Percentiles rank a stretch among this genome's conserved stretches.
Evolutionary conservation across 257 asterid genomes (phyloP).

Genomic region (Fraxinus pennsylvanica): DNA sequence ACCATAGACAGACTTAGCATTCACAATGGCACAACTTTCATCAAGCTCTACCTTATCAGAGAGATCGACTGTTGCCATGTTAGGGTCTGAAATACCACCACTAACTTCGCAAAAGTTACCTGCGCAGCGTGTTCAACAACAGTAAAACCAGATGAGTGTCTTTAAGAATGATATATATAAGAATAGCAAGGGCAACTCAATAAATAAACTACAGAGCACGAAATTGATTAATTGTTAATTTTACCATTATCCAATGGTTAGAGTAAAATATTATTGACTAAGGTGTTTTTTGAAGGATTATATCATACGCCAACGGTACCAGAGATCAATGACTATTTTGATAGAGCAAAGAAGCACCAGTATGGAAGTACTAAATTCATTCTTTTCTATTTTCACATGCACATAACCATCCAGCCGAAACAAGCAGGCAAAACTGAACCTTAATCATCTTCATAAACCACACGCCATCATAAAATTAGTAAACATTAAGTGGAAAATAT

Average conservation of each 20-base stretch:
- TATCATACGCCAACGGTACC: neutral
- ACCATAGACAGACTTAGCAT: conserved; percentile 25
- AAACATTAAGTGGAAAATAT: conserved; percentile 18
- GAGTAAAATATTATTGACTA: neutral
- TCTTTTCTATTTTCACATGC: neutral
- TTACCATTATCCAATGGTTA: neutral
- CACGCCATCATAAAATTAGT: conserved; percentile 6
- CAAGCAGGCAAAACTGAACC: neutral
- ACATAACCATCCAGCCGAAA: neutral
- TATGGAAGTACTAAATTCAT: neutral
- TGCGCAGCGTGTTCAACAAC: conserved; percentile 29
- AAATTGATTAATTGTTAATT: neutral
- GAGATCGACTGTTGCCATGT: conserved; percentile 63
- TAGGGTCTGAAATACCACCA: conserved; percentile 34
- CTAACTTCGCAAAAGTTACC: conserved; percentile 29
- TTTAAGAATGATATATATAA: neutral
- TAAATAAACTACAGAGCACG: neutral
- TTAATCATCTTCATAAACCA: neutral
- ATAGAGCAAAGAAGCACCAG: neutral
- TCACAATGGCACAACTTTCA: conserved; percentile 26
- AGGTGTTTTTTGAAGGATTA: neutral
- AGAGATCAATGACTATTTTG: neutral
- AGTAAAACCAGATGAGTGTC: neutral
- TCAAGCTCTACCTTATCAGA: conserved; percentile 40
- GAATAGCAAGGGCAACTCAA: neutral